A percentile compares a stretch with the other conserved stretches of the same genome.
Evolutionary conservation across 208 protist genomes (phyloP).

Genomic region (Trypanosoma melophagium): DNA sequence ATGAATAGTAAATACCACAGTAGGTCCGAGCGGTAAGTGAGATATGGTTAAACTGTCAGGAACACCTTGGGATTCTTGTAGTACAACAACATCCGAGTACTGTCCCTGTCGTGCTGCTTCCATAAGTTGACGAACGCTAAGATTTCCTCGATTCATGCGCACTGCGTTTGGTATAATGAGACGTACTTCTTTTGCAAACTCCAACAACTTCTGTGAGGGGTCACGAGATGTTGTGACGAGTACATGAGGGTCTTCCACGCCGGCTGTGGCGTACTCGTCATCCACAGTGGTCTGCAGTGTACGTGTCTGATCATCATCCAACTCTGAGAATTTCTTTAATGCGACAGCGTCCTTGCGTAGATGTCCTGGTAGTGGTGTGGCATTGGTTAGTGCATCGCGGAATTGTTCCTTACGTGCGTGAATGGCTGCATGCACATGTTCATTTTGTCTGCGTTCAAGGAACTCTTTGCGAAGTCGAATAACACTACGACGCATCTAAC

Average conservation of each 20-base stretch:
- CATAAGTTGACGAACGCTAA: constrained; percentile 94
- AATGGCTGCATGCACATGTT: constrained; percentile 82
- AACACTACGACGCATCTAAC: constrained; percentile 83
- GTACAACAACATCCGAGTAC: constrained; percentile 98
- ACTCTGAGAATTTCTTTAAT: constrained; percentile 88
- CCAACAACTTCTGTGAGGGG: constrained; percentile 93
- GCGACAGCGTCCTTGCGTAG: constrained; percentile 80
- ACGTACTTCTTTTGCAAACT: constrained; percentile 99
- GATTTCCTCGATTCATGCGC: constrained; percentile 97
- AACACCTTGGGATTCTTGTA: constrained; percentile 98
- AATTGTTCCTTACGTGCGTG: constrained; percentile 79
- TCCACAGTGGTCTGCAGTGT: constrained; percentile 84
- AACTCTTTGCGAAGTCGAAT: constrained; percentile 87
- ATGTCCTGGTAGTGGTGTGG: constrained; percentile 81
- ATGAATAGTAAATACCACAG: constrained; percentile 97
- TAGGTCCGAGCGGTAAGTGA: constrained; percentile 99
- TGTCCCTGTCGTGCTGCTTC: constrained; percentile 91
- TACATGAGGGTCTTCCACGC: constrained; percentile 96
- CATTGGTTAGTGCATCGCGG: constrained; percentile 69
- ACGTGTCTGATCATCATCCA: constrained; percentile 84
- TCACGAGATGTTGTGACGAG: constrained; percentile 98
- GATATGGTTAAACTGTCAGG: constrained; percentile 97
- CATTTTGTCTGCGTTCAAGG: constrained; percentile 78
- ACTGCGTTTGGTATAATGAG: constrained; percentile 98
- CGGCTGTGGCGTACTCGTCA: constrained; percentile 97